Base-by-base conservation (phyloP, 768 basidiomycete genomes). In the Daedaleopsis nitida region DNA sequence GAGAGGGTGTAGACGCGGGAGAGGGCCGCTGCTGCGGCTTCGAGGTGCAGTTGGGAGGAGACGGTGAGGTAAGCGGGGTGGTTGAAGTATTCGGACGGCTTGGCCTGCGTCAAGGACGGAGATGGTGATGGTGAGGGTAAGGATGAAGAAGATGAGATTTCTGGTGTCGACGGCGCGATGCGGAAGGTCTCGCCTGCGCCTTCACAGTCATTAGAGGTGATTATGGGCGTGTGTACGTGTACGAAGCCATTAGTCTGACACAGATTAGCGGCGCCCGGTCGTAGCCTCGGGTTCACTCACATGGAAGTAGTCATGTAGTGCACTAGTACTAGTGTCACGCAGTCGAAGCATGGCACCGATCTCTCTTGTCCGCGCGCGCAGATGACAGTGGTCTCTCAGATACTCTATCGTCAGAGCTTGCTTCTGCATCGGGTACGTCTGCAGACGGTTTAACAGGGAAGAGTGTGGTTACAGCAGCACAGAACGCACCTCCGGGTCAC, bases 41-140 rank as follows among this genome's bases (percentile, higher is more conserved):
- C 97, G 35, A 98, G 86, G 71, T 99, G 96, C 5, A 99, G 83
- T 74, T 99, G 97, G 38, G 94, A 91, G 1, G 96, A 98, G 9
- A 98, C 97, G 1, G 96, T 96, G 34, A 99, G 83, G 72, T 91
- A 91, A 17, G 94, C 84, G 1, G 87, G 86, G 32, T 80, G 80
- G 23, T 81, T 80, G 75, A 96, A 94, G 74, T 94, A 94, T 68
- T 90, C 86, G 45, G 73, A 58, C 17, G 68, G 71, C 44, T 68
- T 55, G 24, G 57, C 48, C 27, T 32, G 27, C 7, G 27, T 32
- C 27, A 7, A 7, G 27, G 27, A 32, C 27, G 27, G 27, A 32
- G 27, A 32, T 7, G 27, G 27, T 3, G 27, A 32, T 32, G 27
- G 10, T 17, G 58, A 52, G 17, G 61, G 63, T 55, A 53, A 63